These are phyloP conservation scores for Boletus smithii DNA, from an alignment of 1,284 basidiomycete genomes.

Conservation along the genomic window DNA sequence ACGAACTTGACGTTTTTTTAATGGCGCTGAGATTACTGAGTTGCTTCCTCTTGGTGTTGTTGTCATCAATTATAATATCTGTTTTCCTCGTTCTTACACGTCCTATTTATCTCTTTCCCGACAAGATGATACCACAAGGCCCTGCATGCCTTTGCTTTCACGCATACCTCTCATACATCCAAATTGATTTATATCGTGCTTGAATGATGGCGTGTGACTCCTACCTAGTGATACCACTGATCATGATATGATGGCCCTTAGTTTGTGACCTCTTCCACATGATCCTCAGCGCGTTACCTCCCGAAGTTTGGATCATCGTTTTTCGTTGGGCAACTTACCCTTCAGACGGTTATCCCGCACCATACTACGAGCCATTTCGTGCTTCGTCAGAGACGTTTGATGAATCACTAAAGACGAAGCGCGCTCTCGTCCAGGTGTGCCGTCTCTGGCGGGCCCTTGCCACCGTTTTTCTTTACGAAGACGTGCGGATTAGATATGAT, in stretches of 20 bases:
- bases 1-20: conserved; percentile 35
- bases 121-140: conserved; percentile 34
- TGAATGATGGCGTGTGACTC: no score
- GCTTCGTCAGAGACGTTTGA: conserved; percentile 26
- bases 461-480: conserved; percentile 48
- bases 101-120: conserved; percentile 29
- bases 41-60: conserved; percentile 25
- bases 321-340: conserved; percentile 42
- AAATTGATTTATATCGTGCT: background rate
- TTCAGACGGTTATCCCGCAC: conserved; percentile 26
- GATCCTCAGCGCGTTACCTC: conserved; percentile 36
- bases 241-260: no score
- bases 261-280: no score
- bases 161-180: conserved; percentile 2
- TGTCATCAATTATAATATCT: conserved; percentile 31
- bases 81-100: no score
- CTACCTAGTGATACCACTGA: no score
- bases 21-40: conserved; percentile 23
- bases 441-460: conserved; percentile 50
- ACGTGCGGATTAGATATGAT: conserved; percentile 43
- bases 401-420: conserved; percentile 31
- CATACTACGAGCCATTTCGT: conserved; percentile 44
- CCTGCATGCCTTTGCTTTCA: conserved; percentile 14
- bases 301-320: conserved; percentile 52
- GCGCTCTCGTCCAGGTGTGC: conserved; percentile 51